Base-by-base conservation (phyloP, 176 grass and related monocot genomes). In the Carex kokanica region DNA sequence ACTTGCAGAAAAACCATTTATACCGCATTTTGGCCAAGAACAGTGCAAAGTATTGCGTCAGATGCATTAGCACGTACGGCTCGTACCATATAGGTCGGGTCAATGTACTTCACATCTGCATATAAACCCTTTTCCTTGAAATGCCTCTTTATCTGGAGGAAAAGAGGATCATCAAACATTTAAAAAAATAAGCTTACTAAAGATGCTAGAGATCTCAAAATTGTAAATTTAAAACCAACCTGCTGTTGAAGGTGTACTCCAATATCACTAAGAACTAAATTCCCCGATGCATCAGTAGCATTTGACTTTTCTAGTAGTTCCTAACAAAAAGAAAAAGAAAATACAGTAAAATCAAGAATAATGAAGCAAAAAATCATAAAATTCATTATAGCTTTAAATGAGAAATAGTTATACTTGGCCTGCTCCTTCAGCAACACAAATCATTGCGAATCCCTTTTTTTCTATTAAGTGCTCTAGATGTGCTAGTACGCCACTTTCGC, bases 21-120 rank as follows among this genome's bases (percentile, higher is more conserved):
- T 99, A 99, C 93, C 64, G 93, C 93, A 21, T 99, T 99, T 82
- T 99, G 96, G 64, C 96, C 96, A 17, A 99, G 96, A 25, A 99
- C 91, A 1, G 96, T 95, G 93, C 96, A 99, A 52, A 99, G 91
- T 75, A 99, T 95, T 29, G 96, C 96, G 55, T 99, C 96, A 31
- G 96, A 95, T 72, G 96, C 96, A 61, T 99, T 99, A 64, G 96
- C 96, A 61, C 96, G 90, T 31, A 93, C 80, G 0, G 93, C 96
- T 18, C 96, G 91, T n/a, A 99, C 87, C 93, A 95, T 99, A 58
- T 95, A 99, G 4, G 93, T 99, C 11, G 96, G 96, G 86, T 99
- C 96, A 11, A 99, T 99, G 81, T 95, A 99, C 69, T 99, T 95
- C 64, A 93, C 53, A 88, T 99, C 96, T 69, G 96, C 92, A 32